Evolutionary conservation across 176 grass and related monocot species (phyloP).

Genomic region (Carex scoparia): DNA sequence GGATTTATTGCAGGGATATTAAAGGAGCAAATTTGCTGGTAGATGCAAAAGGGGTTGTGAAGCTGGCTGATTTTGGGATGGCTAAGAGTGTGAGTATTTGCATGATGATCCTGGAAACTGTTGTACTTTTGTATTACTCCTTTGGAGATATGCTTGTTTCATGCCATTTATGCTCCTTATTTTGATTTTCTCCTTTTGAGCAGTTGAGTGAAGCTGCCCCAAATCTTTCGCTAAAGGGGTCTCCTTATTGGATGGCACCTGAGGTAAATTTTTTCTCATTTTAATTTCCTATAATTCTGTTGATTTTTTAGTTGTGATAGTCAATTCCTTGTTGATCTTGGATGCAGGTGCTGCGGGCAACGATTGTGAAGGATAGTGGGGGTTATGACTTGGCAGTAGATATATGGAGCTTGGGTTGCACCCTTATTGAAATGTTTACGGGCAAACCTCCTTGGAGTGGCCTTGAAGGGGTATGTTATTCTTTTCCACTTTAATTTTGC

Average conservation of each 20-base stretch:
- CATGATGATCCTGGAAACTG: not conserved
- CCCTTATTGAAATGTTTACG: conserved; percentile 90
- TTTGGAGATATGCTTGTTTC: not conserved
- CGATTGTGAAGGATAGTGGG: conserved; percentile 46
- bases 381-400: conserved; percentile 88
- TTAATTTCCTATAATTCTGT: not conserved
- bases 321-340: conserved; percentile 25
- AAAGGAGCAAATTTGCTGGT: conserved; percentile 96
- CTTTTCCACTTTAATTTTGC: conserved; percentile 25
- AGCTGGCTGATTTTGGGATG: conserved; percentile 97
- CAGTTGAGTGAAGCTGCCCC: conserved; percentile 70
- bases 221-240: conserved; percentile 82
- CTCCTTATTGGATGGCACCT: conserved; percentile 97
- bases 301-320: not conserved
- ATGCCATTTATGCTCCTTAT: not conserved
- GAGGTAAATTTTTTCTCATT: conserved; percentile 50
- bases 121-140: not conserved
- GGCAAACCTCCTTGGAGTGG: conserved; percentile 95
- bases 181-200: conserved; percentile 28
- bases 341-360: conserved; percentile 81
- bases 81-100: conserved; percentile 75
- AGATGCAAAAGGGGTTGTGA: conserved; percentile 76
- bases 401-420: conserved; percentile 98
- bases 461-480: conserved; percentile 75
- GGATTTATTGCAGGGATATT: conserved; percentile 66